Base-by-base conservation (phyloP, 2,329 filamentous ascomycete species). In the Ascochyta rabiei region DNA sequence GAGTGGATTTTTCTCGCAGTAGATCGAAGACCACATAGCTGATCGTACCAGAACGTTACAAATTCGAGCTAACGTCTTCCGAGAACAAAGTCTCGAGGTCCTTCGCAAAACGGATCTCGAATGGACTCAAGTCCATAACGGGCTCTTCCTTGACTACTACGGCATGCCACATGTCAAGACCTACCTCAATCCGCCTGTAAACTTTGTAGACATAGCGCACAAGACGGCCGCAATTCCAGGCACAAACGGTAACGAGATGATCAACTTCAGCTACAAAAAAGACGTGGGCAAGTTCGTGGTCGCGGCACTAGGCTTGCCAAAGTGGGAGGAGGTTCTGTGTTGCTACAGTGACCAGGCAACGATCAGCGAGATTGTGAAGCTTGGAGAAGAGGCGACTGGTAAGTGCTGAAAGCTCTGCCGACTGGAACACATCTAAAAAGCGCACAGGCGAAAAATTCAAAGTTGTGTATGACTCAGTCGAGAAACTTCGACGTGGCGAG, bases 311-410 rank as follows among this genome's bases (percentile, higher is more conserved):
- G 42, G 28, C 4, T 28, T 63, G 21, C 24, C 45, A 10, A 57
- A 61, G 12, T 66, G 80, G 80, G 73, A 78, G 1, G 64, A 73
- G 28, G 63, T 30, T 6, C 19, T 44, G 16, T 19, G 66, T 10
- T 60, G 61, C 2, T 71, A 61, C 46, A 59, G 80, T 2, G 80
- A 81, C 44, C 72, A 75, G 26, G 51, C 76, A 6, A 80, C 79
- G 0, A 76, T 73, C 57, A 81, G 81, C 33, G 66, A 82, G 56
- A 65, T 82, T 9, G 35, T 82, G 5, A 39, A 52, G 16, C 58
- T 77, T 19, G 80, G 76, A 0, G 78, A 81, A 55, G 70, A 77
- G 37, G 67, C 72, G 1, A 55, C 49, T n/a, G 58, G 58, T 61
- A 33, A 48, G 49, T 40, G n/a, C 6, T 9, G 12, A 34, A 16